Percentiles rank a stretch among this genome's conserved stretches.
These are phyloP conservation scores for Eucalyptus curtisii DNA, from an alignment of 345 rosid genomes.

Conservation along the genomic window DNA sequence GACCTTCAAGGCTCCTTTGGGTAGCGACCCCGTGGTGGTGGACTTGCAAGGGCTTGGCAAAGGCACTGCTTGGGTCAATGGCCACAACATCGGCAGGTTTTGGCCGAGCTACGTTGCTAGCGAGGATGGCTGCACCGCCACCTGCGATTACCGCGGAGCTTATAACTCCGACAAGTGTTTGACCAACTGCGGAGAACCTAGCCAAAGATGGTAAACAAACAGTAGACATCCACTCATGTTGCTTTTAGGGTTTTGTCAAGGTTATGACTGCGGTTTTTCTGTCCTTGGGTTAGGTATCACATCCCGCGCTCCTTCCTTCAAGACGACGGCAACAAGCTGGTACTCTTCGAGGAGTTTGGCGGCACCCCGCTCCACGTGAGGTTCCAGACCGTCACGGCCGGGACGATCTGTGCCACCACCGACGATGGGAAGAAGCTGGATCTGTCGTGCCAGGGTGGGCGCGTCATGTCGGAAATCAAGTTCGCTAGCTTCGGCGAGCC, in stretches of 20 bases:
- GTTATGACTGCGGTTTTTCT: neutral
- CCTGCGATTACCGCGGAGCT: conserved; percentile 38
- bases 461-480: conserved; percentile 1
- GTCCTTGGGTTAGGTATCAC: conserved; percentile 23
- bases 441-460: conserved; percentile 19
- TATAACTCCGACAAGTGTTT: conserved; percentile 14
- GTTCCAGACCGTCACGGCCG: conserved; percentile 13
- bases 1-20: conserved; percentile 34
- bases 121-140: conserved; percentile 17
- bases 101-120: conserved; percentile 39
- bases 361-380: conserved; percentile 15
- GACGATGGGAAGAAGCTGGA: conserved; percentile 9
- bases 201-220: conserved; percentile 37
- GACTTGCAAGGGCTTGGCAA: conserved; percentile 63
- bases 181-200: conserved; percentile 42
- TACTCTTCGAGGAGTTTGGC: conserved; percentile 38
- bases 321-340: neutral
- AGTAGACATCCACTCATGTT: neutral
- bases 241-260: neutral
- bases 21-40: conserved; percentile 53
- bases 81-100: conserved; percentile 52
- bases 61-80: conserved; percentile 72
- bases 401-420: conserved; percentile 13
- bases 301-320: conserved; percentile 24
- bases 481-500: conserved; percentile 40